Conservation (phyloP, 495 filamentous ascomycete genomes). For the Cercophora newfieldiana region DNA sequence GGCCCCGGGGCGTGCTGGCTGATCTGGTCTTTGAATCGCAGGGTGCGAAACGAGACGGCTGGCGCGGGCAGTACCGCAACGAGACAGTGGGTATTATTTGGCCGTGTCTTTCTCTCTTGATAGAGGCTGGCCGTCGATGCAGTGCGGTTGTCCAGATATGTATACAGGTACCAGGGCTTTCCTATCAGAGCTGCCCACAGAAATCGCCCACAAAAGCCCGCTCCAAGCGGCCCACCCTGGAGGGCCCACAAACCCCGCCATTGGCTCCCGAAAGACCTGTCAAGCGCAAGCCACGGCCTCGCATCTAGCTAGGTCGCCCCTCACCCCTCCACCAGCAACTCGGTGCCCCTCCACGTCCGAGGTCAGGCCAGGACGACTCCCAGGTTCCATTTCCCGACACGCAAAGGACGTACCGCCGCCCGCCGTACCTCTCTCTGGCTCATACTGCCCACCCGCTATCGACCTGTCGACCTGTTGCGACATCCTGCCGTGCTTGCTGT, state of each 20-base stretch:
- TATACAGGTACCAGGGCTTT: neutral
- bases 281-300: constrained; percentile 15
- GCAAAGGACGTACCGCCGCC: neutral
- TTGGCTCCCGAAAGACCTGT: constrained; percentile 15
- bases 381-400: constrained; percentile 9
- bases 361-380: neutral
- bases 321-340: constrained; percentile 13
- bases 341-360: constrained; percentile 4
- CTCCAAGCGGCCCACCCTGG: neutral
- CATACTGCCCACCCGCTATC: neutral
- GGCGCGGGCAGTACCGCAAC: neutral
- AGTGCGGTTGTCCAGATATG: neutral
- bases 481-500: neutral
- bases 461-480: neutral
- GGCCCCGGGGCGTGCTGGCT: too few species aligned
- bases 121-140: neutral
- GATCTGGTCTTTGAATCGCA: neutral
- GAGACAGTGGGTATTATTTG: neutral
- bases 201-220: constrained; percentile 1
- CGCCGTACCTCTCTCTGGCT: neutral
- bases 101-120: neutral
- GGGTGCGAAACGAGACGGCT: neutral
- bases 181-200: constrained; percentile 11
- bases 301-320: constrained; percentile 2
- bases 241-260: constrained; percentile 10